Evolutionary conservation across 352 stramenopile species (phyloP).

Genomic region (Paralagenidium karlingii): DNA sequence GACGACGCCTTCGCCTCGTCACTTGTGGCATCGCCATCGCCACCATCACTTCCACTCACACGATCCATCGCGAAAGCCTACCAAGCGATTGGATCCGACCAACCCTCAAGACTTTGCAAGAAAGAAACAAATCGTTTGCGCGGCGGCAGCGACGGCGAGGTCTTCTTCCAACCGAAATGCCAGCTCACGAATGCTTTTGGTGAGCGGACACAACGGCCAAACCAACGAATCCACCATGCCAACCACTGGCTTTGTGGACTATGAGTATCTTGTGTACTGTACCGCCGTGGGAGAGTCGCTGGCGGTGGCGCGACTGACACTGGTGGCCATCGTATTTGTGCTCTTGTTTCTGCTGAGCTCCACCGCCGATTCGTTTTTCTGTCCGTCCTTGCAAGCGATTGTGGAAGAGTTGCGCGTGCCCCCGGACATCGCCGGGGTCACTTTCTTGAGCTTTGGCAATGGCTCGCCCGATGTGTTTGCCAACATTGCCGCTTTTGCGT

Average conservation of each 20-base stretch:
- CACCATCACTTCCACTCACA: too few relatives aligned
- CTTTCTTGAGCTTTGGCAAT: constrained; percentile 74
- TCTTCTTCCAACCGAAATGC: too few relatives aligned
- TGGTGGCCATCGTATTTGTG: constrained; percentile 37
- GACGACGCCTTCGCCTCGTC: too few relatives aligned
- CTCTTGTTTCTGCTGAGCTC: constrained; percentile 71
- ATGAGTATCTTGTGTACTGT: constrained; percentile 51
- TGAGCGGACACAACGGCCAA: too few relatives aligned
- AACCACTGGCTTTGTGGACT: constrained; percentile 70
- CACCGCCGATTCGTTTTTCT: constrained; percentile 76
- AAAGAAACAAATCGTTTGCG: too few relatives aligned
- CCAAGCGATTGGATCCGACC: too few relatives aligned
- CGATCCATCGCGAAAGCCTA: too few relatives aligned
- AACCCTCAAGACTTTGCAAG: too few relatives aligned
- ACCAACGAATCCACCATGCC: too few relatives aligned
- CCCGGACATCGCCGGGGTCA: constrained; percentile 58
- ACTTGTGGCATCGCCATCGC: too few relatives aligned
- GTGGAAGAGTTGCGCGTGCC: constrained; percentile 69
- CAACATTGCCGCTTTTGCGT: constrained; percentile 62
- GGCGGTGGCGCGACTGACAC: constrained; percentile 14
- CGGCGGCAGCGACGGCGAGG: too few relatives aligned
- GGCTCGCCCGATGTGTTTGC: constrained; percentile 69
- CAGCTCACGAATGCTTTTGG: too few relatives aligned
- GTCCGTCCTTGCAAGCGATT: constrained; percentile 52
- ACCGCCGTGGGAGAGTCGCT: constrained; percentile 25